phyloP scores from a whole-genome alignment of 345 rosid genomes.

The Eucalyptus decipiens region DNA sequence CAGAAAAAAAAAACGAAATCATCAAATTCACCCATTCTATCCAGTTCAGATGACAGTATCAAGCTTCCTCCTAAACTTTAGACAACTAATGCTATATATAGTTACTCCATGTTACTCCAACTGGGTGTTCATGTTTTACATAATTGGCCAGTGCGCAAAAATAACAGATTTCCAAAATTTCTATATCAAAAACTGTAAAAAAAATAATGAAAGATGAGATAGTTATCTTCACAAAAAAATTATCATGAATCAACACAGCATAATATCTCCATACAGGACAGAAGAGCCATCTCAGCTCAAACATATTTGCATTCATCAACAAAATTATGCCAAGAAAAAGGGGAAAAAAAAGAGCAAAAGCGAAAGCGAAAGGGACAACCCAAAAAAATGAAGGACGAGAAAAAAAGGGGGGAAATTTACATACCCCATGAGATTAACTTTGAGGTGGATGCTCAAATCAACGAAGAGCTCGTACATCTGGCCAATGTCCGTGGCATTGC shows the following conservation, averaged over 20 bases:
- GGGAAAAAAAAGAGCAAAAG: not conserved
- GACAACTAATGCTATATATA: not conserved
- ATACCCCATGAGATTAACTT: slow-evolving; percentile 93
- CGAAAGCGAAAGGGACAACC: not conserved
- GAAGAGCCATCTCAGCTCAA: not conserved
- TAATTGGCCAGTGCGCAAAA: not conserved
- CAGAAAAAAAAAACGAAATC: not conserved
- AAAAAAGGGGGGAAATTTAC: not conserved
- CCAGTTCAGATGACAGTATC: not conserved
- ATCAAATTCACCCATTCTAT: not conserved
- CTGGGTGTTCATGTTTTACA: not conserved
- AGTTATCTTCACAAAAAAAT: not conserved
- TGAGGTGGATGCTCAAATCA: slow-evolving; percentile 85
- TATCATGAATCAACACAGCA: not conserved
- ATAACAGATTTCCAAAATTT: not conserved
- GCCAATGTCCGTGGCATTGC: slow-evolving; percentile 92
- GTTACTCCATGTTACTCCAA: not conserved
- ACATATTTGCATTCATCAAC: not conserved
- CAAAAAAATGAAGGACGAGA: not conserved
- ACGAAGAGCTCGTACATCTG: slow-evolving; percentile 98
- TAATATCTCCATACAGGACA: not conserved
- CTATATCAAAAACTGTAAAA: not conserved
- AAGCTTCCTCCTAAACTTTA: not conserved
- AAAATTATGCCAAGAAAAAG: not conserved
- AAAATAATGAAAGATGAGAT: not conserved